These are phyloP conservation scores for Aureobasidium leucospermi DNA, from an alignment of 2,329 filamentous ascomycete species.

Conservation along the genomic window DNA sequence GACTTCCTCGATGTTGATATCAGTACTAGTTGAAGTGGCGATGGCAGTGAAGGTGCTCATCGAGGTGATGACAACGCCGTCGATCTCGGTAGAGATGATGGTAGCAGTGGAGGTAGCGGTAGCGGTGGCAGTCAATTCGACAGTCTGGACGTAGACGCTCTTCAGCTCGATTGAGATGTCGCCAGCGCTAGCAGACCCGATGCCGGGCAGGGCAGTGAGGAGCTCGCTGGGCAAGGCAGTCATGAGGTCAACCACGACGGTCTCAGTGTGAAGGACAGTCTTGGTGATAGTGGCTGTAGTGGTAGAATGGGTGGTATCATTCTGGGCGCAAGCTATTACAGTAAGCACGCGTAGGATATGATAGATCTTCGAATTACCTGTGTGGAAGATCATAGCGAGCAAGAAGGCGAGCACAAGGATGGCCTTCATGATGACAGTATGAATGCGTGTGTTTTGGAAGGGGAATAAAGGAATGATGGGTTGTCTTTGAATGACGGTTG, in stretches of 20 bases:
- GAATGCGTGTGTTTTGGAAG: neutral
- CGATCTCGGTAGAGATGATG: neutral
- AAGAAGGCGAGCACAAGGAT: neutral
- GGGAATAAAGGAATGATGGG: neutral
- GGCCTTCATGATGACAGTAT: neutral
- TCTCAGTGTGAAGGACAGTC: neutral
- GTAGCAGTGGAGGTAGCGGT: neutral
- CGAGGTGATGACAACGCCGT: slow-evolving; percentile 2
- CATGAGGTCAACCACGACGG: neutral
- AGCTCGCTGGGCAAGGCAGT: neutral
- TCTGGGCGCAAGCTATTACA: neutral
- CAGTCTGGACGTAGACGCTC: neutral
- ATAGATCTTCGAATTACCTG: neutral
- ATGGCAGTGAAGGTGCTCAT: neutral
- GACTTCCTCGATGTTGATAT: neutral
- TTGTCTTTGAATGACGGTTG: neutral
- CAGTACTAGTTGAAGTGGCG: neutral
- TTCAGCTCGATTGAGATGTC: neutral
- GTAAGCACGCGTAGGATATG: neutral
- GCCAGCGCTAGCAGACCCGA: neutral
- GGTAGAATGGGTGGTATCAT: neutral
- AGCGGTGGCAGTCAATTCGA: neutral
- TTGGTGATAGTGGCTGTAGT: neutral
- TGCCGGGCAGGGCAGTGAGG: neutral
- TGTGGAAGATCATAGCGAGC: neutral